Conservation (phyloP, 169 alveolate species). For the Plasmodium gallinaceum region DNA sequence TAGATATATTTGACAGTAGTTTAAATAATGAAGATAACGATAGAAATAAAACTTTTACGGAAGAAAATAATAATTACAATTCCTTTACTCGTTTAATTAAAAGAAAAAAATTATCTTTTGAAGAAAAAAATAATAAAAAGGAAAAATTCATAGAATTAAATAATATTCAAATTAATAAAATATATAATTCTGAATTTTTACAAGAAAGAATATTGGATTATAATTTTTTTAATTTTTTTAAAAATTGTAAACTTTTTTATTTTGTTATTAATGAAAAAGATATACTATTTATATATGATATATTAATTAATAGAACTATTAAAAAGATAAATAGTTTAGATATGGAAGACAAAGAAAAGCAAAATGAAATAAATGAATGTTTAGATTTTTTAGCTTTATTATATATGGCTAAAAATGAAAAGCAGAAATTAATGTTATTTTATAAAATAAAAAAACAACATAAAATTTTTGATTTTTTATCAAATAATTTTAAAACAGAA, state of each 20-base stretch:
- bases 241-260: conserved; percentile 31
- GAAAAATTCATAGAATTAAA: conserved; percentile 11
- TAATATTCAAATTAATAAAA: conserved; percentile 9
- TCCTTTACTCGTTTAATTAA: neutral
- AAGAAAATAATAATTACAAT: neutral
- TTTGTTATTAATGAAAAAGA: neutral
- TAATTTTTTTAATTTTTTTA: conserved; percentile 30
- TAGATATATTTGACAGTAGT: conserved; percentile 17
- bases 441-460: conserved; percentile 71
- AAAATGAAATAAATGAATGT: conserved; percentile 67
- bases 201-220: conserved; percentile 13
- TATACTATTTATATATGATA: conserved; percentile 26
- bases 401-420: conserved; percentile 72
- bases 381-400: conserved; percentile 76
- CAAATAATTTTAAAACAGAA: conserved; percentile 36
- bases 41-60: neutral
- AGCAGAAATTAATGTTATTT: conserved; percentile 48
- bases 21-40: neutral
- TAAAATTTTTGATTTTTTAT: conserved; percentile 48
- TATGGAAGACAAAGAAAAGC: conserved; percentile 62
- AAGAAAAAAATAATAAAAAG: conserved; percentile 1
- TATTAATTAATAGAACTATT: conserved; percentile 43
- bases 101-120: neutral
- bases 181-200: neutral
- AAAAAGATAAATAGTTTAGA: conserved; percentile 65